Conservation (phyloP, 352 stramenopile genomes). For the Phytophthora tubulina region DNA sequence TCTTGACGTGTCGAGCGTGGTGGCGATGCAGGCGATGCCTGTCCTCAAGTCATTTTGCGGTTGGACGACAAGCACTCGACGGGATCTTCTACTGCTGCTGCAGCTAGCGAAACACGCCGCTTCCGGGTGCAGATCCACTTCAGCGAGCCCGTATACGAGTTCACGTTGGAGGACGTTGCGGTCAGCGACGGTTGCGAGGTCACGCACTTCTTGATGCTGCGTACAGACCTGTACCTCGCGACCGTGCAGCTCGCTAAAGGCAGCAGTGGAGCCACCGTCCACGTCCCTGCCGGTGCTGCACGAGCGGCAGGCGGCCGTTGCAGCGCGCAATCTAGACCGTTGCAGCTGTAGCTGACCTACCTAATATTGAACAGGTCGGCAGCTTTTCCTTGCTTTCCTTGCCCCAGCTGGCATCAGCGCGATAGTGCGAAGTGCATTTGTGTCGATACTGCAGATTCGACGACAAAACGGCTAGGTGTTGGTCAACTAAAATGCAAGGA, state of each 20-base stretch:
- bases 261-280: conserved; percentile 9
- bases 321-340: conserved; percentile 33
- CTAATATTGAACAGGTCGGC: conserved; percentile 8
- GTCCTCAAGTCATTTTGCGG: conserved; percentile 34
- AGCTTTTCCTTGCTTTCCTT: conserved; percentile 8
- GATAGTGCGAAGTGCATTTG: background rate
- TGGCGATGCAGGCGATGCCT: conserved; percentile 18
- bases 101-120: conserved; percentile 12
- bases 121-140: conserved; percentile 73
- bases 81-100: conserved; percentile 9
- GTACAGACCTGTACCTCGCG: conserved; percentile 51
- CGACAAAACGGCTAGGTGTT: conserved; percentile 27
- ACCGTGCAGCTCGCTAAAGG: conserved; percentile 28
- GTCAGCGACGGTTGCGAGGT: conserved; percentile 42
- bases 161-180: conserved; percentile 67
- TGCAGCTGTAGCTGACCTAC: conserved; percentile 17
- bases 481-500: conserved; percentile 6
- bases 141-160: conserved; percentile 69
- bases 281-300: conserved; percentile 31
- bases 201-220: conserved; percentile 51
- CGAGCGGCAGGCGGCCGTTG: conserved; percentile 24
- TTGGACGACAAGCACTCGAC: conserved; percentile 30
- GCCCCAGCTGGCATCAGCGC: conserved; percentile 22
- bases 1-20: conserved; percentile 6
- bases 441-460: too few species aligned